Percentiles rank a stretch among this genome's conserved stretches.
These are phyloP conservation scores for Chlorella ohadii DNA, from an alignment of 139 green algal genomes.

Conservation along the genomic window DNA sequence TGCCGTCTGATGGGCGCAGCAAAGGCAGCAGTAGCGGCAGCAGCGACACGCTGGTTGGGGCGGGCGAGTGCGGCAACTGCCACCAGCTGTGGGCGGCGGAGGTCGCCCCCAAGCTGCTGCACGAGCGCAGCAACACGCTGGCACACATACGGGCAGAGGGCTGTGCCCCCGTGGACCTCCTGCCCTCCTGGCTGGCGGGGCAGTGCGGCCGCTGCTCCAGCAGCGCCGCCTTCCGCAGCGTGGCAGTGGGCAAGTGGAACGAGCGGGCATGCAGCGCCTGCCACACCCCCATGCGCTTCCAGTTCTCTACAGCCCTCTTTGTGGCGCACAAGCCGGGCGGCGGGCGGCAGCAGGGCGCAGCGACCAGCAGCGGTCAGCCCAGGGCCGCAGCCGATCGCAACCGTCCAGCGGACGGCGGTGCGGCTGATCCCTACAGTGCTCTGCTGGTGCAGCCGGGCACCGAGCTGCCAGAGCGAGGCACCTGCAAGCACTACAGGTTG, in stretches of 20 bases:
- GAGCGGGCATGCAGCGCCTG: conserved; percentile 34
- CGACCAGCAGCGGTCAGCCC: neutral
- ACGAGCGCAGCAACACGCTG: conserved; percentile 52
- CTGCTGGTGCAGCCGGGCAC: conserved; percentile 46
- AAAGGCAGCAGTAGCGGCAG: neutral
- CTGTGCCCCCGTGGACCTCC: conserved; percentile 49
- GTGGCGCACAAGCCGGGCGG: neutral
- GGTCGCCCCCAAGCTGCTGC: conserved; percentile 46
- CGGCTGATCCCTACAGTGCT: neutral
- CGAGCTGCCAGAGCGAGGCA: conserved; percentile 66
- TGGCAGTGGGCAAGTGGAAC: conserved; percentile 39
- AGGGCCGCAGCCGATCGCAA: neutral
- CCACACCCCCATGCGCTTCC: conserved; percentile 33
- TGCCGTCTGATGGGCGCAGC: neutral
- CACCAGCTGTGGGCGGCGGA: conserved; percentile 27
- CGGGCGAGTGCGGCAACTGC: conserved; percentile 42
- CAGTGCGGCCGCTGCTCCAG: conserved; percentile 53
- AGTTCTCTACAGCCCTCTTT: conserved; percentile 24
- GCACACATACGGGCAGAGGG: conserved; percentile 31
- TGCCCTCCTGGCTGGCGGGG: conserved; percentile 50
- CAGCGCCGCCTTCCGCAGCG: conserved; percentile 35
- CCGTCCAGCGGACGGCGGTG: neutral
- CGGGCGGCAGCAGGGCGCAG: neutral
- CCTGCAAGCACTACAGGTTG: conserved; percentile 74
- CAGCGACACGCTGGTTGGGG: neutral